Evolutionary conservation across 192 early-diverging fungal species (phyloP).

Genomic region (Neocallimastix lanati): DNA sequence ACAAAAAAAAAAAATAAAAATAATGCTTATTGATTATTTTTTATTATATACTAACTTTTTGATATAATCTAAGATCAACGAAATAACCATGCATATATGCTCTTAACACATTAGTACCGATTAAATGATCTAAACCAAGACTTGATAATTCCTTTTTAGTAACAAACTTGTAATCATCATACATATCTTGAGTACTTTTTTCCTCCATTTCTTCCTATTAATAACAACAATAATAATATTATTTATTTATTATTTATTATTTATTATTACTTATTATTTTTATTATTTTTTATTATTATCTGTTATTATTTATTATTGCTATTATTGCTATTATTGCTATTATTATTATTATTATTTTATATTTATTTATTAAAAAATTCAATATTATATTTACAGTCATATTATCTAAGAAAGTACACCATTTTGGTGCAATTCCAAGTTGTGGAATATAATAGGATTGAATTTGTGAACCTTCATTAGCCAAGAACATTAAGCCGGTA

Average conservation of each 20-base stretch:
- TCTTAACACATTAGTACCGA: conserved; percentile 81
- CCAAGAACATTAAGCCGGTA: conserved; percentile 72
- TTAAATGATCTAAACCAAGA: conserved; percentile 74
- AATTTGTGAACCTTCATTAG: conserved; percentile 84
- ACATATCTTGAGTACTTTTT: conserved; percentile 62
- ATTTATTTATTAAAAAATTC: not conserved
- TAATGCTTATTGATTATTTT: too few species aligned
- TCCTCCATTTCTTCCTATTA: conserved; percentile 56
- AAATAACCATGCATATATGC: conserved; percentile 99
- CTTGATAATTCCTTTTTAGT: conserved; percentile 69
- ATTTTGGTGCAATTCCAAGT: conserved; percentile 78
- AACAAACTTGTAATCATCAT: conserved; percentile 98
- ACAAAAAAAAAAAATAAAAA: too few species aligned
- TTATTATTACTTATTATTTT: not conserved
- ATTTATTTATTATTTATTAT: not conserved
- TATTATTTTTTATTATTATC: not conserved
- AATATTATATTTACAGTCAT: conserved; percentile 59
- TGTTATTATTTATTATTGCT: not conserved
- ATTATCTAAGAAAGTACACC: conserved; percentile 90
- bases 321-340: not conserved
- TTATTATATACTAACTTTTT: conserved; percentile 29
- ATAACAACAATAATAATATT: too few species aligned
- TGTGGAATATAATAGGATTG: conserved; percentile 82
- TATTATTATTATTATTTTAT: not conserved
- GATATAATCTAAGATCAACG: conserved; percentile 82